A percentile compares a stretch with the other conserved stretches of the same genome.
phyloP scores from a whole-genome alignment of 2,329 filamentous ascomycete genomes.

The Bipolaris gigantea region DNA sequence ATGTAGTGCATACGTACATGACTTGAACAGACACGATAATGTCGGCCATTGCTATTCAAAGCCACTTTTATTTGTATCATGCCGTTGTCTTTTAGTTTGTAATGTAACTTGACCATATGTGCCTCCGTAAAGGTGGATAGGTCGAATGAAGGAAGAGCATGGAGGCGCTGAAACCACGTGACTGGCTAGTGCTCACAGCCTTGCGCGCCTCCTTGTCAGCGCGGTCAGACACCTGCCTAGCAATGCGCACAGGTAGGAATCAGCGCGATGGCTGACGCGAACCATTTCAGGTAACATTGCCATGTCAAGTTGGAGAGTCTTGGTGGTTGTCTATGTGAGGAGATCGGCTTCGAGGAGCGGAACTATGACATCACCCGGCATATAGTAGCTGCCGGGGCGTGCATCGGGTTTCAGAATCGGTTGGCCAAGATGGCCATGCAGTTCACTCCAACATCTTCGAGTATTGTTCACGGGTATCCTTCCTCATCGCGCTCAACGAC shows the following conservation, averaged over 20 bases:
- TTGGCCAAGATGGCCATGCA: background rate
- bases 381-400: background rate
- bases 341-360: background rate
- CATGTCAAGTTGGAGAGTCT: background rate
- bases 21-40: too few relatives aligned
- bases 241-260: too few relatives aligned
- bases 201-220: background rate
- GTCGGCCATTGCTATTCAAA: too few relatives aligned
- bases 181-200: background rate
- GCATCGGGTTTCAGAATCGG: background rate
- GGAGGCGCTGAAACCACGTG: too few relatives aligned
- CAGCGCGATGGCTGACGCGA: background rate
- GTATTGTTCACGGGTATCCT: background rate
- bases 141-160: too few relatives aligned
- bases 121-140: too few relatives aligned
- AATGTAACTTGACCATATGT: too few relatives aligned
- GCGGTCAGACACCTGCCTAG: too few relatives aligned
- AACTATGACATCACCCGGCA: background rate
- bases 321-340: background rate
- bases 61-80: too few relatives aligned
- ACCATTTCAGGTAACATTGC: background rate
- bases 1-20: too few relatives aligned
- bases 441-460: background rate
- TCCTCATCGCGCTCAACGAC: background rate
- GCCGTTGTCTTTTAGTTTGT: too few relatives aligned